Conservation (phyloP, 306 rosid genomes). For the Datisca glomerata region DNA sequence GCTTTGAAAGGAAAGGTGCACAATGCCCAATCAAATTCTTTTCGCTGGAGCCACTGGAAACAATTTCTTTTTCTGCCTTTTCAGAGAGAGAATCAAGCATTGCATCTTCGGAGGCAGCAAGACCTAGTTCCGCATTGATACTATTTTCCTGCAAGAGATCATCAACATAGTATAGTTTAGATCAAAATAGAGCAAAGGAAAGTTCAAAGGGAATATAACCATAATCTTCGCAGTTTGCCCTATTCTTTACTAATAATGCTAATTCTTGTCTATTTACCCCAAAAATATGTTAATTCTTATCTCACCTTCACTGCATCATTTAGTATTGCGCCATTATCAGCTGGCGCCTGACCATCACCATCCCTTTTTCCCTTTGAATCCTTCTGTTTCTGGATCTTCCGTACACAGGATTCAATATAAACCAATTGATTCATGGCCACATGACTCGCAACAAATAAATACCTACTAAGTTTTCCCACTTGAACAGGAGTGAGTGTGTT, state of each 20-base stretch:
- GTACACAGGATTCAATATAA: conserved; percentile 75
- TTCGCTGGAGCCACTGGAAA: conserved; percentile 45
- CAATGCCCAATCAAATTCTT: conserved; percentile 70
- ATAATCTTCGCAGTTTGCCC: too few species aligned
- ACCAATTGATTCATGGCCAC: conserved; percentile 87
- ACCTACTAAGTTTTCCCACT: conserved; percentile 59
- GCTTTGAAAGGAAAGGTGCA: conserved; percentile 70
- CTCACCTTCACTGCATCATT: conserved; percentile 51
- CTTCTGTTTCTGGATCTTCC: conserved; percentile 82
- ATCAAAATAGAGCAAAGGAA: too few species aligned
- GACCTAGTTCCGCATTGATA: conserved; percentile 79
- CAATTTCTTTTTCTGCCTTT: conserved; percentile 81
- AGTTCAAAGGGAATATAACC: too few species aligned
- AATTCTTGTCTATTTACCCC: background rate
- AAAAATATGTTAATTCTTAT: background rate
- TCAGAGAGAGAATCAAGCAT: conserved; percentile 70
- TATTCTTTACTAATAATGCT: too few species aligned
- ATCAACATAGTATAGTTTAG: background rate
- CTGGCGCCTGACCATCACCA: conserved; percentile 31
- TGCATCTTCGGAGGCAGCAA: conserved; percentile 94
- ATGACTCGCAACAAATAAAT: conserved; percentile 66
- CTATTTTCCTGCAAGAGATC: conserved; percentile 49
- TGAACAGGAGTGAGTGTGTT: conserved; percentile 42
- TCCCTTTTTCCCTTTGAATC: conserved; percentile 32
- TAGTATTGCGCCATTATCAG: conserved; percentile 23